Evolutionary conservation across 805 yeast genomes (phyloP).

Genomic region (Candida krabiensis): DNA sequence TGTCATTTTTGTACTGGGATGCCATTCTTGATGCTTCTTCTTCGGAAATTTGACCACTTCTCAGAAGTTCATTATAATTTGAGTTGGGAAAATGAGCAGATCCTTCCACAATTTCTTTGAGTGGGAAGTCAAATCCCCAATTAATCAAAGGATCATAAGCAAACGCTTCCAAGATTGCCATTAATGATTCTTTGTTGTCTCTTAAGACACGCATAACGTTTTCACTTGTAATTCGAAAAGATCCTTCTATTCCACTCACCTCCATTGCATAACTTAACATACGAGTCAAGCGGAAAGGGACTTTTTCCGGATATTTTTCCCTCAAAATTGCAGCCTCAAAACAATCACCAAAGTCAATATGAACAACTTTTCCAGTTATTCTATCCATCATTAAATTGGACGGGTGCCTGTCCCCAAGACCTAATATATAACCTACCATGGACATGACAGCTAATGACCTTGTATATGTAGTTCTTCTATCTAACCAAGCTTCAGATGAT

Average conservation of each 20-base stretch:
- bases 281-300: slow-evolving; percentile 93
- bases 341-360: slow-evolving; percentile 98
- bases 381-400: slow-evolving; percentile 94
- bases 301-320: slow-evolving; percentile 97
- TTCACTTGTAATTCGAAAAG: slow-evolving; percentile 93
- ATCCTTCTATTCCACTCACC: slow-evolving; percentile 97
- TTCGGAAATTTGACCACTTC: slow-evolving; percentile 74
- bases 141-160: slow-evolving; percentile 97
- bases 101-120: slow-evolving; percentile 71
- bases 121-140: slow-evolving; percentile 97
- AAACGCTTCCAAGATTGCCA: slow-evolving; percentile 98
- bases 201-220: slow-evolving; percentile 94
- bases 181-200: slow-evolving; percentile 90
- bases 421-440: slow-evolving; percentile 96
- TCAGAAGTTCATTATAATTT: slow-evolving; percentile 67
- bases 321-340: slow-evolving; percentile 96
- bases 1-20: slow-evolving; percentile 66
- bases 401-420: slow-evolving; percentile 97
- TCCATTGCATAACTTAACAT: slow-evolving; percentile 99
- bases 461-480: slow-evolving; percentile 93
- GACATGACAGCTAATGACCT: slow-evolving; percentile 98
- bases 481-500: slow-evolving; percentile 97
- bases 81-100: slow-evolving; percentile 69
- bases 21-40: slow-evolving; percentile 73
- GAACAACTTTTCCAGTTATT: slow-evolving; percentile 92